Evolutionary conservation across 345 rosid genomes (phyloP).

Genomic region (Sonneratia caseolaris): DNA sequence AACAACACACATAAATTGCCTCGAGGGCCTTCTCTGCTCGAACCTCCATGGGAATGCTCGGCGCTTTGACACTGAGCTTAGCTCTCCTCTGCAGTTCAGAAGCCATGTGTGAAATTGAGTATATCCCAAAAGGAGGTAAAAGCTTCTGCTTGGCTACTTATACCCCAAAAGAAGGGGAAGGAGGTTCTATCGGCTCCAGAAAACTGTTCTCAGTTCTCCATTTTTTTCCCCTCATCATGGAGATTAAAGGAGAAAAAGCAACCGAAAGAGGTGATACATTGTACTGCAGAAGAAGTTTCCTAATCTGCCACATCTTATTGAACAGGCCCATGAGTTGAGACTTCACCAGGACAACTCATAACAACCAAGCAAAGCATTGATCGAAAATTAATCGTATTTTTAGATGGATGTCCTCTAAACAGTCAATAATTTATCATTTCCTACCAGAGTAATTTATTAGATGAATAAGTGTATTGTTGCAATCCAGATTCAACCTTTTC

Average conservation of each 20-base stretch:
- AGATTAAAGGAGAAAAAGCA: not conserved
- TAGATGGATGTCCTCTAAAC: no score
- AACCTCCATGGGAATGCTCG: slow-evolving; percentile 63
- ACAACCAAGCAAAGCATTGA: no score
- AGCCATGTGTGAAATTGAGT: not conserved
- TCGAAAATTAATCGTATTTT: no score
- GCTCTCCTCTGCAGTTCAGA: slow-evolving; percentile 55
- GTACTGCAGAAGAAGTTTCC: no score
- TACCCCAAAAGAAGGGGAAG: not conserved
- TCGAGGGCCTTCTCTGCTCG: slow-evolving; percentile 83
- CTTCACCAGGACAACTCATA: no score
- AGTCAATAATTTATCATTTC: no score
- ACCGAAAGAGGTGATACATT: not conserved
- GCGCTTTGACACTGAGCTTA: slow-evolving; percentile 45
- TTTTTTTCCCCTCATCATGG: no score
- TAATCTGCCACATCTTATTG: no score
- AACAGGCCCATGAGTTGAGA: no score
- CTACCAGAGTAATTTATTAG: no score
- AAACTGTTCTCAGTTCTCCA: not conserved
- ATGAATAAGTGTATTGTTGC: no score
- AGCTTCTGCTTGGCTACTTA: not conserved
- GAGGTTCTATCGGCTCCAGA: not conserved
- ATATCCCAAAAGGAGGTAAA: not conserved
- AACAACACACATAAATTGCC: slow-evolving; percentile 74
- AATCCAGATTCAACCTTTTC: no score